Evolutionary conservation across 257 asterid species (phyloP).

Genomic region (Jaltomata sinuosa): DNA sequence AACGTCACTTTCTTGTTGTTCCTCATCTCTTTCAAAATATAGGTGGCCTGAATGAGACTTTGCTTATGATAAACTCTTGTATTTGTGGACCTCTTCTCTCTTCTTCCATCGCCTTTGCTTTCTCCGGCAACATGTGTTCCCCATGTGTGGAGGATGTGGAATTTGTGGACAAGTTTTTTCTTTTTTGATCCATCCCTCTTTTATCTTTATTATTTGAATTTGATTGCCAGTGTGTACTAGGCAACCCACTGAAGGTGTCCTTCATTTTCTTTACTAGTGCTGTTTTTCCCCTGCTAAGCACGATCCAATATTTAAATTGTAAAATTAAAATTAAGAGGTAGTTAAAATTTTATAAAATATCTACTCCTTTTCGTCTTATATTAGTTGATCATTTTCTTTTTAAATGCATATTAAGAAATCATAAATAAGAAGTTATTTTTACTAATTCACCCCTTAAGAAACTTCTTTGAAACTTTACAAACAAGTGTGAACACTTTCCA

Average conservation of each 20-base stretch:
- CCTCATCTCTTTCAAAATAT: slow-evolving; percentile 31
- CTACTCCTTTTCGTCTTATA: too few species aligned
- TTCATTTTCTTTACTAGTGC: too few species aligned
- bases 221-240: neutral
- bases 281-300: too few species aligned
- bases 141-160: slow-evolving; percentile 13
- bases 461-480: too few species aligned
- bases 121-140: slow-evolving; percentile 16
- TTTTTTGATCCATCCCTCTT: neutral
- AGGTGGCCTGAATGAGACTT: slow-evolving; percentile 42
- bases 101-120: slow-evolving; percentile 4
- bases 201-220: neutral
- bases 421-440: too few species aligned
- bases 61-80: slow-evolving; percentile 26
- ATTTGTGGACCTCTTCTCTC: slow-evolving; percentile 30
- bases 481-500: too few species aligned
- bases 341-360: too few species aligned
- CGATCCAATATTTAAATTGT: too few species aligned
- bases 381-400: too few species aligned
- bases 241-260: neutral
- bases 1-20: slow-evolving; percentile 28
- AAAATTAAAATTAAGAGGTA: too few species aligned
- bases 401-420: too few species aligned
- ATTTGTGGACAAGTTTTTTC: neutral
- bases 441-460: too few species aligned